Percentiles rank a stretch among this genome's conserved stretches.
Evolutionary conservation across 495 filamentous ascomycete genomes (phyloP).

Genomic region (Penicillium canariense): DNA sequence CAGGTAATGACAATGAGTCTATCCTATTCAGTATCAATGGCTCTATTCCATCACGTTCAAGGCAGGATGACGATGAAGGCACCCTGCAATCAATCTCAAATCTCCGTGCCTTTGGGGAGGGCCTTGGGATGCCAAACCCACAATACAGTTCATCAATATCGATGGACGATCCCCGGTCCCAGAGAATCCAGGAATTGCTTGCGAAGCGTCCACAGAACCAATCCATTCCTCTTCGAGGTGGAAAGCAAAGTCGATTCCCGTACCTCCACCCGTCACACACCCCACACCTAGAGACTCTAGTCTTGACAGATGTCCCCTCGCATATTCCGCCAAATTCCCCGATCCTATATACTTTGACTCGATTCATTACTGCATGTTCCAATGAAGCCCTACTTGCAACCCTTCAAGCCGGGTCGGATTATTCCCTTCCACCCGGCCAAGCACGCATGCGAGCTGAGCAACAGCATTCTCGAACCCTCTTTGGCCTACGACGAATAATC

Average conservation of each 20-base stretch:
- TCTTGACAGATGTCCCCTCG: constrained; percentile 59
- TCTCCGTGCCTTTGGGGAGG: neutral
- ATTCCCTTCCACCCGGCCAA: constrained; percentile 50
- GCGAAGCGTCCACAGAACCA: constrained; percentile 37
- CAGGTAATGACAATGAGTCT: constrained; percentile 1
- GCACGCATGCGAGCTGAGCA: constrained; percentile 37
- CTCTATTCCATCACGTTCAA: neutral
- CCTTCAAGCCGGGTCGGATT: constrained; percentile 51
- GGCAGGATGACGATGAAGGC: neutral
- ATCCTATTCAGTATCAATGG: constrained; percentile 14
- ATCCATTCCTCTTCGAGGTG: constrained; percentile 24
- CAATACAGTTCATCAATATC: constrained; percentile 28
- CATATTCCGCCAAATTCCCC: constrained; percentile 44
- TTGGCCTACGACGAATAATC: constrained; percentile 54
- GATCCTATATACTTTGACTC: constrained; percentile 46
- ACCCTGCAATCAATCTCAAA: constrained; percentile 11
- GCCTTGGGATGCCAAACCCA: neutral
- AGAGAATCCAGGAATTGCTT: constrained; percentile 35
- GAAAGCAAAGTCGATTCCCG: constrained; percentile 35
- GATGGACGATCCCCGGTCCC: constrained; percentile 23
- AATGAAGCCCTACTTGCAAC: constrained; percentile 55
- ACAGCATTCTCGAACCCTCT: constrained; percentile 48
- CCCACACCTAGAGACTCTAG: constrained; percentile 54
- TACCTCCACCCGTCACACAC: constrained; percentile 57
- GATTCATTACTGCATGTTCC: constrained; percentile 60